Base-by-base conservation (phyloP, 2,329 filamentous ascomycete genomes). In the Talaromyces pinophilus region DNA sequence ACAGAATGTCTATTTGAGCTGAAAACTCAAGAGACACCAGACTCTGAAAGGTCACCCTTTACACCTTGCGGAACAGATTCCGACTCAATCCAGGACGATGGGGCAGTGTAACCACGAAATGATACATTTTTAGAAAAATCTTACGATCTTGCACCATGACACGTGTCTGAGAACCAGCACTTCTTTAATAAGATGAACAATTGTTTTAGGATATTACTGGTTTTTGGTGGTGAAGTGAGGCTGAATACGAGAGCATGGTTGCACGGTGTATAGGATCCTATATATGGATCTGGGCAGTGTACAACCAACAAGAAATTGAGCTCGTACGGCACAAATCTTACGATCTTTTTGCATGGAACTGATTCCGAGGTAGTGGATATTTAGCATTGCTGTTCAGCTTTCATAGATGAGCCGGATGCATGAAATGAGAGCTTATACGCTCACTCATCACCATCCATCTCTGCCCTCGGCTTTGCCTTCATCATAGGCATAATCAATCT, bases 401-500 rank as follows among this genome's bases (percentile, higher is more conserved):
- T 5, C 54, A 25, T 15, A 11, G 17, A 22, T 38, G 17, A 25
- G 25, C 25, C 25, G 3, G 25, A 25, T 4, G 4, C 3, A 25
- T 25, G 25, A 25, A 25, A 25, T 25, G 4, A 25, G 25, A 25
- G 25, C 25, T 25, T 25, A 25, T 25, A 25, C 25, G 25, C 25
- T 25, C 25, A 25, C 22, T 44, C 33, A 48, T 67, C 50, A 68
- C 59, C 55, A 67, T 28, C 70, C 73, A 28, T 67, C 69, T 74
- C 76, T 54, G 17, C 71, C 73, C 64, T 75, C 72, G 3, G 63
- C 73, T 63, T 76, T 72, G 4, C 80, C 81, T 63, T 76, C 72
- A 69, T 83, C 81, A 70, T 82, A 83, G 15, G 79, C 74, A 72
- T 80, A 69, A 46, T 78, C 79, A 19, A 83, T 69, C 54, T 79